Evolutionary conservation across 176 grass and related monocot species (phyloP), one percentile per base, ranked within the genome.

Genomic region (Carex cristatella): DNA sequence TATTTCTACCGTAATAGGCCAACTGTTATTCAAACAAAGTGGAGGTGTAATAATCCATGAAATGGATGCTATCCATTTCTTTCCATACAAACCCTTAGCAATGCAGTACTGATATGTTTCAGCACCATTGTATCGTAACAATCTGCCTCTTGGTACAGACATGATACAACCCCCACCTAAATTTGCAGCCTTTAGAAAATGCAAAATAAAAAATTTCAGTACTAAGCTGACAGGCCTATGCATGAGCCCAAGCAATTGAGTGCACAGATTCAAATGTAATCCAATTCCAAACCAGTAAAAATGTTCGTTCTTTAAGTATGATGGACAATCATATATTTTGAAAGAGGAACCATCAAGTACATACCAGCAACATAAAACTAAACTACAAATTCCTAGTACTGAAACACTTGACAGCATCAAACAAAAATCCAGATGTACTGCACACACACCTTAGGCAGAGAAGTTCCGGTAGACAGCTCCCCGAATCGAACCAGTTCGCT

Each of bases 401-500:
- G 5, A 33, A 57, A 35, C 31, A 78, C 11, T 54, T 76, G 4
- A 57, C 38, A 72, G n/a, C 27, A 78, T 78, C 23, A 78, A 51
- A 57, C 74, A 63, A 81, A 83, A 68, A 16, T 65, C 16, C 46
- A 55, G 9, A 83, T 83, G 32, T 15, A 68, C 33, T 53, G 28
- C 44, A 83, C 27, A 83, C 27, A 30, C 37, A 83, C 81, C 81
- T 83, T 83, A 10, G 64, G 61, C 81, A 68, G 48, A 67, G 62
- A 69, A 83, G 63, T 69, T 14, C 64, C 40, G 51, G 64, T 35
- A 56, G 4, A 10, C 19, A 65, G 13, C 32, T 69, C 81, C 46
- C 44, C 7, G 5, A 67, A 69, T 54, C 62, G 81, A 67, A 83
- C 81, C 44, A 83, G 28, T 46, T 79, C 38, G 1, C 86, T 92